Percentiles rank a stretch among this genome's conserved stretches.
Conservation (phyloP, 208 protist genomes). For the Trypanosoma mega region DNA sequence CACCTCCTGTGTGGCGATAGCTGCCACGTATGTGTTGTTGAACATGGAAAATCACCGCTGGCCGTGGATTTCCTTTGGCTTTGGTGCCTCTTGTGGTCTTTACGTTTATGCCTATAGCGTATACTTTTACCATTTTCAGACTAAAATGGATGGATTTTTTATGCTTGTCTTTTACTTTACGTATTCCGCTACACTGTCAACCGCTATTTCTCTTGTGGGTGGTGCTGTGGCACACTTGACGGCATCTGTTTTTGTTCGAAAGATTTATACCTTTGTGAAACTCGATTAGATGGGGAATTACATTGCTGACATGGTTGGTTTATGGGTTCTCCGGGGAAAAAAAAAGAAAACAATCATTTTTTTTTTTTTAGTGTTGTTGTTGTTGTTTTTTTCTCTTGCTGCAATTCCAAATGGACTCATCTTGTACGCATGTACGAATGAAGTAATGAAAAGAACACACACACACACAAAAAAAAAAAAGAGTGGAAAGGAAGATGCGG, state of each 20-base stretch:
- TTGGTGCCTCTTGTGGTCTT: constrained; percentile 64
- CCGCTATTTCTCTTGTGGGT: constrained; percentile 36
- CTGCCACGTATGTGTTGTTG: constrained; percentile 92
- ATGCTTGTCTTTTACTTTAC: constrained; percentile 91
- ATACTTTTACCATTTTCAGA: constrained; percentile 92
- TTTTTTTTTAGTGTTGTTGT: too few relatives aligned
- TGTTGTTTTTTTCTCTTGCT: too few relatives aligned
- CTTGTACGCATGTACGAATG: too few relatives aligned
- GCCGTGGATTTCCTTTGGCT: constrained; percentile 93
- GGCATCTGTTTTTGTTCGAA: constrained; percentile 42
- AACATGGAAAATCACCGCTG: constrained; percentile 93
- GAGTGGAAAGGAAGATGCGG: neutral
- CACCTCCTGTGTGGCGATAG: constrained; percentile 85
- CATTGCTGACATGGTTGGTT: too few relatives aligned
- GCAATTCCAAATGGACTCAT: too few relatives aligned
- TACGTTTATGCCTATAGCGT: constrained; percentile 92
- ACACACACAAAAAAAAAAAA: constrained; percentile 4
- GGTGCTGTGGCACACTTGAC: constrained; percentile 40
- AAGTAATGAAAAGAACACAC: too few relatives aligned
- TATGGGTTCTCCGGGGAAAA: neutral
- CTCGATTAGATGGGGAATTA: constrained; percentile 27
- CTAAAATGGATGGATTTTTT: constrained; percentile 90
- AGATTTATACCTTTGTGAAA: constrained; percentile 54
- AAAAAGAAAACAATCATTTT: constrained; percentile 4
- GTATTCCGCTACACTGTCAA: constrained; percentile 42